Percentiles rank a stretch among this genome's conserved stretches.
Evolutionary conservation across 2,329 filamentous ascomycete species (phyloP).

Genomic region (Neocatenulostroma microsporum): DNA sequence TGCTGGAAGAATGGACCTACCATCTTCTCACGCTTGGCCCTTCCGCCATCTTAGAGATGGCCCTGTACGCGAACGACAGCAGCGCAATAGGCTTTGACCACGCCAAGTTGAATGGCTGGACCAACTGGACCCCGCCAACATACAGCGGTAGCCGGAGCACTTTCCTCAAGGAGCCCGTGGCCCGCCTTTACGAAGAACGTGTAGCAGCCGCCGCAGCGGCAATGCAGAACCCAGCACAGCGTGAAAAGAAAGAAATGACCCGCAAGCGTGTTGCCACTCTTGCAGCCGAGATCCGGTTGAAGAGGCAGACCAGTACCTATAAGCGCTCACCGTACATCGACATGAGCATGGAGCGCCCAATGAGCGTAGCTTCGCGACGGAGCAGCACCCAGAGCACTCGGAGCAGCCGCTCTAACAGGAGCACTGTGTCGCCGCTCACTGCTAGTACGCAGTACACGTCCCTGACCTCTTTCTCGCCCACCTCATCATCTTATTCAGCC

Average conservation of each 20-base stretch:
- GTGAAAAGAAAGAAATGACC: slow-evolving; percentile 30
- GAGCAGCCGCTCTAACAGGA: too few species aligned
- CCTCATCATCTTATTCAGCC: neutral
- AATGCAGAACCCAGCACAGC: slow-evolving; percentile 29
- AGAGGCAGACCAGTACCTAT: slow-evolving; percentile 30
- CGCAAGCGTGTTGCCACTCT: slow-evolving; percentile 37
- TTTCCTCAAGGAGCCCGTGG: slow-evolving; percentile 55
- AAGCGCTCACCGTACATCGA: slow-evolving; percentile 32
- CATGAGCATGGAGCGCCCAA: slow-evolving; percentile 30
- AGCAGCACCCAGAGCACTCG: too few species aligned
- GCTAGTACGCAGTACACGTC: too few species aligned
- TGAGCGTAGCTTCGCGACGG: slow-evolving; percentile 24
- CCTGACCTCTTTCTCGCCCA: too few species aligned
- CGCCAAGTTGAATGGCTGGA: slow-evolving; percentile 49
- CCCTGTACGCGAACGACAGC: slow-evolving; percentile 31
- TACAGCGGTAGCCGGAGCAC: slow-evolving; percentile 43
- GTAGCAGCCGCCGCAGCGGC: slow-evolving; percentile 27
- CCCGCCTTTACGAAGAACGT: slow-evolving; percentile 51
- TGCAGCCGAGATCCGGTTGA: slow-evolving; percentile 36
- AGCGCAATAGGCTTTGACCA: slow-evolving; percentile 42
- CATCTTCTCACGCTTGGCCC: slow-evolving; percentile 54
- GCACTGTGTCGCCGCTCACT: too few species aligned
- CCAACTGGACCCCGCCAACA: slow-evolving; percentile 46
- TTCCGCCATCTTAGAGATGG: slow-evolving; percentile 47
- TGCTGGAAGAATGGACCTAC: slow-evolving; percentile 55